These are phyloP conservation scores for Lepidium sativum DNA, from an alignment of 345 rosid species.

Conservation along the genomic window DNA sequence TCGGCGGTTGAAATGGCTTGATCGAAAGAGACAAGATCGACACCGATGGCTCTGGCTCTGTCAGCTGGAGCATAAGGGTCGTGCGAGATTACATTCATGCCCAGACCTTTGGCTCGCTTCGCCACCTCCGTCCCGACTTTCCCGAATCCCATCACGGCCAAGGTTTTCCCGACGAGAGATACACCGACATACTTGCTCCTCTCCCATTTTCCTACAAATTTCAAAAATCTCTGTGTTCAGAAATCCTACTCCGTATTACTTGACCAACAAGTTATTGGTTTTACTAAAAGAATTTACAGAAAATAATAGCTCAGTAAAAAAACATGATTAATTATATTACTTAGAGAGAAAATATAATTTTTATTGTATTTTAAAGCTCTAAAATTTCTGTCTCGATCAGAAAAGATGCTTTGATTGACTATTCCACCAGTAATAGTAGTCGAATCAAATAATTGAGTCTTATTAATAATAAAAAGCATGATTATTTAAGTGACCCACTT, in stretches of 20 bases:
- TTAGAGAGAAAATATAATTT: not conserved
- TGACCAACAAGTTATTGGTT: not conserved
- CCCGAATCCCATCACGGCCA: constrained; percentile 85
- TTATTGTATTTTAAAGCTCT: not conserved
- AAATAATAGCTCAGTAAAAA: not conserved
- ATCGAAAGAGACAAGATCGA: constrained; percentile 71
- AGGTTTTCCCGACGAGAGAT: constrained; percentile 69
- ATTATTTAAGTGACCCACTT: constrained; percentile 14
- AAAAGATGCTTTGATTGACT: not conserved
- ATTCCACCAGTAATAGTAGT: not conserved
- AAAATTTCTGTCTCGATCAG: not conserved
- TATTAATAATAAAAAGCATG: not conserved
- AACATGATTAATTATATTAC: not conserved
- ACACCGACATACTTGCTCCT: constrained; percentile 70
- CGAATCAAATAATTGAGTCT: constrained; percentile 20
- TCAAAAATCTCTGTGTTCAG: not conserved
- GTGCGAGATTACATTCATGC: constrained; percentile 77
- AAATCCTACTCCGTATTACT: not conserved
- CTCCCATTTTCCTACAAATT: constrained; percentile 65
- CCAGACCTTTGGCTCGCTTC: constrained; percentile 75
- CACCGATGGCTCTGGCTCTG: constrained; percentile 70
- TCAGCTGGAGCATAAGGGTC: constrained; percentile 84
- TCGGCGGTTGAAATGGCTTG: constrained; percentile 66
- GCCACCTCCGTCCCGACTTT: constrained; percentile 93
- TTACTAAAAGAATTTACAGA: not conserved